Evolutionary conservation across 1,284 basidiomycete species (phyloP).

Genomic region (Papiliotrema terrestris): DNA sequence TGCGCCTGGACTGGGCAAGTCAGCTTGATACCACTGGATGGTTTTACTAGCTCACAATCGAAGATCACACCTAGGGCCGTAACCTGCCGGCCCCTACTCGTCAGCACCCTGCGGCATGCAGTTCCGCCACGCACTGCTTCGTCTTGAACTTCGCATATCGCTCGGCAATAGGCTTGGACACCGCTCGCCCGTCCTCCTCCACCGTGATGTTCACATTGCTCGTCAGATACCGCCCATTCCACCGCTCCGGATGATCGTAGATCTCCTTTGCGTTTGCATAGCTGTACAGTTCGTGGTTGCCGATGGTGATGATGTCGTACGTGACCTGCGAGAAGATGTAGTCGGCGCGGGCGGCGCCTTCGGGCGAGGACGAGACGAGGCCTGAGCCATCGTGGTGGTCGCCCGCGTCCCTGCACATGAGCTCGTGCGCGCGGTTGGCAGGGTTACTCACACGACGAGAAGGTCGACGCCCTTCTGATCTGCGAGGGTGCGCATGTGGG

Average conservation of each 20-base stretch:
- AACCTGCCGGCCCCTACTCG: constrained; percentile 57
- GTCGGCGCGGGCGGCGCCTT: constrained; percentile 68
- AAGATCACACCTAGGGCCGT: constrained; percentile 78
- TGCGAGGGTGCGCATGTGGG: constrained; percentile 73
- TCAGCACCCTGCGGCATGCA: neutral
- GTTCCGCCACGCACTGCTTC: constrained; percentile 55
- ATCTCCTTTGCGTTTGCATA: constrained; percentile 73
- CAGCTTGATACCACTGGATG: neutral
- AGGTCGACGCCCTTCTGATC: constrained; percentile 40
- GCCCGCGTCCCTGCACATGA: constrained; percentile 34
- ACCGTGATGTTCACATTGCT: constrained; percentile 82
- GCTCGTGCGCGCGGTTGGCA: constrained; percentile 2
- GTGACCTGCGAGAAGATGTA: constrained; percentile 71
- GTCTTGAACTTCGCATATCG: constrained; percentile 73
- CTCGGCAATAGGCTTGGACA: constrained; percentile 49
- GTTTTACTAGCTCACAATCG: constrained; percentile 53
- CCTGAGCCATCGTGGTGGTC: constrained; percentile 69
- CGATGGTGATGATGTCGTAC: constrained; percentile 79
- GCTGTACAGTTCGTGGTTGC: constrained; percentile 84
- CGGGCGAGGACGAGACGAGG: constrained; percentile 25
- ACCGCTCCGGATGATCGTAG: constrained; percentile 62
- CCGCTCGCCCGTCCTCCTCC: constrained; percentile 51
- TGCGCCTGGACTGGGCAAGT: constrained; percentile 36
- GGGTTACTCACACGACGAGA: constrained; percentile 31
- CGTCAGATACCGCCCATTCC: constrained; percentile 69